Percentiles rank a stretch among this genome's conserved stretches.
Evolutionary conservation across 2,329 filamentous ascomycete genomes (phyloP).

Genomic region (Aspergillus texensis): DNA sequence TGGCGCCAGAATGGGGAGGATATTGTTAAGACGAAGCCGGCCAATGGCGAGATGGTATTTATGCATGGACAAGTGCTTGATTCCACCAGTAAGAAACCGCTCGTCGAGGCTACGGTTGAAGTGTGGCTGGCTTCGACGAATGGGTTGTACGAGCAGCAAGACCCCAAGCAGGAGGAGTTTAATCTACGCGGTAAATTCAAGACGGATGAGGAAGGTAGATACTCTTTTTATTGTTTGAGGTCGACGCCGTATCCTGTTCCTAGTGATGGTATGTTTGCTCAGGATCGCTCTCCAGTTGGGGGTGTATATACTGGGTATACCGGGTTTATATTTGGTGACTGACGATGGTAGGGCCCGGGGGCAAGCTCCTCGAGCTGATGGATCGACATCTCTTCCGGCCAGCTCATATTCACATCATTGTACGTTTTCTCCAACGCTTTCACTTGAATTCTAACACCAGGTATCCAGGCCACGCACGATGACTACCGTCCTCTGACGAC

Average conservation of each 20-base stretch:
- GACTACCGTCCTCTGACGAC: slow-evolving; percentile 71
- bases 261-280: slow-evolving; percentile 46
- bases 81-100: slow-evolving; percentile 63
- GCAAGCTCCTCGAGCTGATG: slow-evolving; percentile 59
- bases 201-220: slow-evolving; percentile 67
- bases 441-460: not conserved
- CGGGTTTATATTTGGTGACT: not conserved
- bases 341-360: slow-evolving; percentile 52
- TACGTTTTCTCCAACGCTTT: slow-evolving; percentile 34
- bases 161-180: slow-evolving; percentile 68
- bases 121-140: slow-evolving; percentile 82
- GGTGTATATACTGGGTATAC: not conserved
- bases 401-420: slow-evolving; percentile 64
- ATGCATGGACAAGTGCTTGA: slow-evolving; percentile 67
- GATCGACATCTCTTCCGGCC: slow-evolving; percentile 64
- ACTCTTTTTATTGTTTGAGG: slow-evolving; percentile 63
- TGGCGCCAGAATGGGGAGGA: slow-evolving; percentile 68
- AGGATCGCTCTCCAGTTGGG: not conserved
- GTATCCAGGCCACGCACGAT: slow-evolving; percentile 52
- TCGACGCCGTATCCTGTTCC: slow-evolving; percentile 62
- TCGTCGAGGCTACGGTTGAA: slow-evolving; percentile 69
- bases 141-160: slow-evolving; percentile 72
- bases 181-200: slow-evolving; percentile 74
- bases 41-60: slow-evolving; percentile 57
- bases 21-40: slow-evolving; percentile 57